These are phyloP conservation scores for Amphichorda felina DNA, from an alignment of 2,329 filamentous ascomycete genomes.

Conservation along the genomic window DNA sequence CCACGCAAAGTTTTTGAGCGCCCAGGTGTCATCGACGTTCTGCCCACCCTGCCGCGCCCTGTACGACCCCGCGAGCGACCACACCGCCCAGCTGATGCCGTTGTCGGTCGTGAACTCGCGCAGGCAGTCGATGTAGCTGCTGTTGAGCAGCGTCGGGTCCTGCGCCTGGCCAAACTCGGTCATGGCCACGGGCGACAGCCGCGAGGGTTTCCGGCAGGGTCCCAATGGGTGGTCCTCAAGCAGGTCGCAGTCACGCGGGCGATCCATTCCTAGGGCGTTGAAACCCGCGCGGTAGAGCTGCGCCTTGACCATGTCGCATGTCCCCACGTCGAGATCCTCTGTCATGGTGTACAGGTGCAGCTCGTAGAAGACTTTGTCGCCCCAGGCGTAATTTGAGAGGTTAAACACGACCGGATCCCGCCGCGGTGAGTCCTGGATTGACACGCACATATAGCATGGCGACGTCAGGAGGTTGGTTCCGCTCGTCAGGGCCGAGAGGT, in stretches of 20 bases:
- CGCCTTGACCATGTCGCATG: slow-evolving; percentile 33
- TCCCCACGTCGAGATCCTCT: slow-evolving; percentile 30
- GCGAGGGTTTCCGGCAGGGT: slow-evolving; percentile 18
- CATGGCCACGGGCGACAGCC: slow-evolving; percentile 32
- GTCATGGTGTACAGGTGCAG: slow-evolving; percentile 29
- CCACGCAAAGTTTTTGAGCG: slow-evolving; percentile 32
- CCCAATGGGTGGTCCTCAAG: slow-evolving; percentile 17
- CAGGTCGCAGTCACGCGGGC: slow-evolving; percentile 24
- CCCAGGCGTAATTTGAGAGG: slow-evolving; percentile 30
- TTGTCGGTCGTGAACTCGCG: slow-evolving; percentile 29
- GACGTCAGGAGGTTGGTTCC: slow-evolving; percentile 7
- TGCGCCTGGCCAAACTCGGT: slow-evolving; percentile 31
- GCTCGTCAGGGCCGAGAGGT: slow-evolving; percentile 7
- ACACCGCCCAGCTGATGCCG: slow-evolving; percentile 35
- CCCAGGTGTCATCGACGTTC: slow-evolving; percentile 34
- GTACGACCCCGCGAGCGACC: slow-evolving; percentile 35
- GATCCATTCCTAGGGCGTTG: slow-evolving; percentile 29
- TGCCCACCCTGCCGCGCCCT: slow-evolving; percentile 30
- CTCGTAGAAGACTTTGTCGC: slow-evolving; percentile 33
- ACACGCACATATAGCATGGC: slow-evolving; percentile 9
- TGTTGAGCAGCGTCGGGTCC: slow-evolving; percentile 17
- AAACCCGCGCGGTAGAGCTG: slow-evolving; percentile 36
- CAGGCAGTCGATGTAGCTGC: slow-evolving; percentile 33
- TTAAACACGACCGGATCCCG: slow-evolving; percentile 28
- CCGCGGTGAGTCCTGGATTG: slow-evolving; percentile 6